Base-by-base conservation (phyloP, 1,139 yeast genomes). In the Saccharomyces hybrid region DNA sequence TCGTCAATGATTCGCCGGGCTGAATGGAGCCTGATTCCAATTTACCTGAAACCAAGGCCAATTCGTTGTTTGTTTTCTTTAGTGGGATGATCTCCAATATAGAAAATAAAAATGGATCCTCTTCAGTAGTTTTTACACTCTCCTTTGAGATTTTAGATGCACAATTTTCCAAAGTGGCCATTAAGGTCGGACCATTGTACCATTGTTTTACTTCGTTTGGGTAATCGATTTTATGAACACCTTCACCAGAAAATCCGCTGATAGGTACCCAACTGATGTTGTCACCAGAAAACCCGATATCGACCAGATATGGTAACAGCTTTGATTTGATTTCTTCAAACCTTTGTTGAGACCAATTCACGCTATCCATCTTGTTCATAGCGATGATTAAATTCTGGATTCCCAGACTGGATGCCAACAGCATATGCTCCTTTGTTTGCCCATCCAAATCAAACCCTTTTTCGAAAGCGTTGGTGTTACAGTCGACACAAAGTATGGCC, bases 401-500 rank as follows among this genome's bases (percentile, higher is more conserved):
- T 1, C 98, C 99, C 58, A 93, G 72, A 62, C 86, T 84, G 61
- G 86, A 80, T 5, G 96, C 96, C 53, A 95, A 78, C 4, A 89
- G 73, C 0, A 96, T 84, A 69, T 95, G 99, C 69, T 95, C 99
- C 65, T 86, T 89, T 0, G 98, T 91, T 71, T 93, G 98, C 0
- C 99, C 99, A 68, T 87, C 90, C 58, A 85, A 72, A 44, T 81
- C 76, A 66, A 93, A 91, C 0, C 98, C 97, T 3, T 90, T 78
- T 72, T 93, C 97, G 71, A 90, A 93, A 2, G 95, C 97, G 54
- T 90, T 88, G 1, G 81, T 78, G 29, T 86, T 82, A 7, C 96
- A 76, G 70, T 95, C 99, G 44, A 75, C 69, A 3, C 75, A 73
- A 13, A 75, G 58, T 0, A 75, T 67, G 0, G 87, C 86, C 32